phyloP scores from a whole-genome alignment of 2,329 filamentous ascomycete genomes.

The Epichloe aotearoae region DNA sequence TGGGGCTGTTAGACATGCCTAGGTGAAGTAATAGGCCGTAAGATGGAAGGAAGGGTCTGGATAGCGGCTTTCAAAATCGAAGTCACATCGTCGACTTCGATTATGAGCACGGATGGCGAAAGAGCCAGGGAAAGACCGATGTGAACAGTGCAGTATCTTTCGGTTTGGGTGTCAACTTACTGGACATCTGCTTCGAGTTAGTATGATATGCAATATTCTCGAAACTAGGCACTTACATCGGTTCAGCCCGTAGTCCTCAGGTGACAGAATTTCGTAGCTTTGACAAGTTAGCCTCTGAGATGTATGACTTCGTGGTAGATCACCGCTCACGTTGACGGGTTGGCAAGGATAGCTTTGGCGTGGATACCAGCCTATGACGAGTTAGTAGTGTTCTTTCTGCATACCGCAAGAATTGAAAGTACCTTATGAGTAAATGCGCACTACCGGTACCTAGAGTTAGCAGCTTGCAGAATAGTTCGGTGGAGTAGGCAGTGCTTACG shows the following conservation, averaged over 20 bases:
- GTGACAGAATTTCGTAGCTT: conserved; percentile 85
- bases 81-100: neutral
- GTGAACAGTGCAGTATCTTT: neutral
- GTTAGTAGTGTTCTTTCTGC: neutral
- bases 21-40: too few species aligned
- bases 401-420: neutral
- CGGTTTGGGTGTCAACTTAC: neutral
- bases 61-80: too few species aligned
- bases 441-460: neutral
- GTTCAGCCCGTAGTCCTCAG: conserved; percentile 38
- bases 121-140: neutral
- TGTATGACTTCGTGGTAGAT: neutral
- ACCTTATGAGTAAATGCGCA: conserved; percentile 2
- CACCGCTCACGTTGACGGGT: neutral
- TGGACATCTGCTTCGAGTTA: conserved; percentile 1
- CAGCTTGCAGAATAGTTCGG: neutral
- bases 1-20: neutral
- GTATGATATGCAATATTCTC: neutral
- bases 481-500: neutral
- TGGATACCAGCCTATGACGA: conserved; percentile 19
- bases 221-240: neutral
- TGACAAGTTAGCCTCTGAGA: conserved; percentile 1
- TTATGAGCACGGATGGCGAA: neutral
- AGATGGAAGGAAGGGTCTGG: too few species aligned
- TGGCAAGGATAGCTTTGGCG: conserved; percentile 14